These are phyloP conservation scores for Brassica juncea DNA, from an alignment of 345 rosid species.

Conservation along the genomic window DNA sequence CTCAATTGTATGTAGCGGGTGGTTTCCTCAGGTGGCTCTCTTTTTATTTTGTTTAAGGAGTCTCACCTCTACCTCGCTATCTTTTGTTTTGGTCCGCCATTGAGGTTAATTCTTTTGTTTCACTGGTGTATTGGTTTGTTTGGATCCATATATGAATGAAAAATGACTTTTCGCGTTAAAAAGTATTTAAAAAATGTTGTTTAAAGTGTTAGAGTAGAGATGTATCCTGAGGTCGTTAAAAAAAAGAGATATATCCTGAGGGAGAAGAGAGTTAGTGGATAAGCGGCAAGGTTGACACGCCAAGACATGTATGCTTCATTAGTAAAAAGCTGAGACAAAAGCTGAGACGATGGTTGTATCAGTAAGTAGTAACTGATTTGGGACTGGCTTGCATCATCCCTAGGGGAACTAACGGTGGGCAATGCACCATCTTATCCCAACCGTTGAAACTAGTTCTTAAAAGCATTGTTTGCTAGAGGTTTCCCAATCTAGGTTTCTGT, in stretches of 20 bases:
- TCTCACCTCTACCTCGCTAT: background rate
- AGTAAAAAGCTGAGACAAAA: slow-evolving; percentile 37
- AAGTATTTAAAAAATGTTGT: background rate
- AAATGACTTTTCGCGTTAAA: too few relatives aligned
- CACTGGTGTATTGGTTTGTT: background rate
- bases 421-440: slow-evolving; percentile 27
- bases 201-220: background rate
- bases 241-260: background rate
- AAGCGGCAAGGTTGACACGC: slow-evolving; percentile 21
- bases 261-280: slow-evolving; percentile 19
- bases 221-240: too few relatives aligned
- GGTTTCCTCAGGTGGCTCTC: background rate
- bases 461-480: slow-evolving; percentile 12
- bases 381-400: slow-evolving; percentile 39
- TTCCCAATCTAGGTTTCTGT: slow-evolving; percentile 27
- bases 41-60: background rate
- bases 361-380: slow-evolving; percentile 31
- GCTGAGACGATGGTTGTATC: slow-evolving; percentile 39
- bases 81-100: background rate
- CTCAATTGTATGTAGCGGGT: too few relatives aligned
- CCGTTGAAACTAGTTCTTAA: slow-evolving; percentile 22
- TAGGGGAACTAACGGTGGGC: slow-evolving; percentile 22
- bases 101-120: background rate
- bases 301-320: slow-evolving; percentile 19
- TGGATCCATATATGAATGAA: background rate